phyloP scores from a whole-genome alignment of 192 early-diverging fungal species.

The Coemansia furcata region DNA sequence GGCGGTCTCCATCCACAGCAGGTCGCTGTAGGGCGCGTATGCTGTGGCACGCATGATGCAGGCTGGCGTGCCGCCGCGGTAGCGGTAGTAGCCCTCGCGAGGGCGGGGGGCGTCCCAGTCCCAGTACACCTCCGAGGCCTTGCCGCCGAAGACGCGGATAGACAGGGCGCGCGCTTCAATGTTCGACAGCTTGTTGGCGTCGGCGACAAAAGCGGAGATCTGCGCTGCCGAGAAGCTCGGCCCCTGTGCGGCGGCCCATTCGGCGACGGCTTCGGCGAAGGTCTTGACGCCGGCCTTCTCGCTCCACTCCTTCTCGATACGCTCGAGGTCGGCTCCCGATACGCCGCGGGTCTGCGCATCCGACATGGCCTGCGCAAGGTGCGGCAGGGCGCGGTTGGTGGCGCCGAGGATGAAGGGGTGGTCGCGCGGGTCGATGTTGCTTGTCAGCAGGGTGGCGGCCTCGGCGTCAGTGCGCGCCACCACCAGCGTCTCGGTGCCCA shows the following conservation, averaged over 20 bases:
- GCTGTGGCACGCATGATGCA: slow-evolving; percentile 80
- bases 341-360: slow-evolving; percentile 76
- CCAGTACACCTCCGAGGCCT: slow-evolving; percentile 63
- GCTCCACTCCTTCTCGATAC: slow-evolving; percentile 85
- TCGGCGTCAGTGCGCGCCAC: slow-evolving; percentile 96
- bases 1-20: slow-evolving; percentile 98
- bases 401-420: slow-evolving; percentile 94
- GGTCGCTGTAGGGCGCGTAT: slow-evolving; percentile 86
- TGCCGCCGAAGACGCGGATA: slow-evolving; percentile 53
- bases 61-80: slow-evolving; percentile 90
- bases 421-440: slow-evolving; percentile 94
- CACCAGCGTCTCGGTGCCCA: slow-evolving; percentile 93
- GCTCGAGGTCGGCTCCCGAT: slow-evolving; percentile 69
- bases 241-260: slow-evolving; percentile 57
- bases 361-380: slow-evolving; percentile 71
- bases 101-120: slow-evolving; percentile 87
- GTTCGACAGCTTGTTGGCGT: slow-evolving; percentile 69
- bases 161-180: slow-evolving; percentile 78
- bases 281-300: slow-evolving; percentile 75
- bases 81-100: slow-evolving; percentile 96
- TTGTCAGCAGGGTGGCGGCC: slow-evolving; percentile 93
- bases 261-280: slow-evolving; percentile 77
- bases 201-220: slow-evolving; percentile 46
- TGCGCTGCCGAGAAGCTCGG: slow-evolving; percentile 42
- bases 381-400: slow-evolving; percentile 78